Evolutionary conservation across 1,284 basidiomycete genomes (phyloP).

Genomic region (Naganishia sp.): DNA sequence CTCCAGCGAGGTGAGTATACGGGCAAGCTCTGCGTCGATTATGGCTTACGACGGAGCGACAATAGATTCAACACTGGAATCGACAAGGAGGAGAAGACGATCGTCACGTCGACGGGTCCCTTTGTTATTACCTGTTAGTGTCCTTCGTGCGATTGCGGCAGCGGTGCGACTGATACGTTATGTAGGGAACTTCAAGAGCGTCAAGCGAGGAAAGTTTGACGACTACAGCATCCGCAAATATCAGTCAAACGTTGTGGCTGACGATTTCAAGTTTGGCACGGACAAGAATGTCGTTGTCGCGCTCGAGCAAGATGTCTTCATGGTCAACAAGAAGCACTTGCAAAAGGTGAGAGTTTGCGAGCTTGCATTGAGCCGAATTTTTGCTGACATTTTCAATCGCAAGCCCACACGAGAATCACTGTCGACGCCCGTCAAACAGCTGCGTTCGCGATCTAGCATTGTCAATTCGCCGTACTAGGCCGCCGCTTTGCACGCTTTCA

Average conservation of each 20-base stretch:
- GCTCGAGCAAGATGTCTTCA: slow-evolving; percentile 87
- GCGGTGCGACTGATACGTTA: background rate
- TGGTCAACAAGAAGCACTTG: slow-evolving; percentile 89
- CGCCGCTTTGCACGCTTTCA: background rate
- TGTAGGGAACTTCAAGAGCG: slow-evolving; percentile 81
- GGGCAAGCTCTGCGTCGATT: slow-evolving; percentile 46
- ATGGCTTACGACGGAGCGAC: background rate
- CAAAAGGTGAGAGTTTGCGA: slow-evolving; percentile 58
- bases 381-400: background rate
- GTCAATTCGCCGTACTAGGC: slow-evolving; percentile 39
- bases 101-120: slow-evolving; percentile 93
- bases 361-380: background rate
- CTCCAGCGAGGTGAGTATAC: slow-evolving; percentile 71
- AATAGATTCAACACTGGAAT: slow-evolving; percentile 88
- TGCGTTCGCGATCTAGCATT: slow-evolving; percentile 38
- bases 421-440: slow-evolving; percentile 57
- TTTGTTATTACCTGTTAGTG: slow-evolving; percentile 79
- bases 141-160: background rate
- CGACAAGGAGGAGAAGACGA: slow-evolving; percentile 86
- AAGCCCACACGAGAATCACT: slow-evolving; percentile 76
- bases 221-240: slow-evolving; percentile 95
- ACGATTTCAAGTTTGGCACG: slow-evolving; percentile 93
- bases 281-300: slow-evolving; percentile 97
- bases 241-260: slow-evolving; percentile 90
- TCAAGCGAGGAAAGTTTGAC: slow-evolving; percentile 86